Evolutionary conservation across 495 filamentous ascomycete species (phyloP).

Genomic region (Neurospora tetrasperma): DNA sequence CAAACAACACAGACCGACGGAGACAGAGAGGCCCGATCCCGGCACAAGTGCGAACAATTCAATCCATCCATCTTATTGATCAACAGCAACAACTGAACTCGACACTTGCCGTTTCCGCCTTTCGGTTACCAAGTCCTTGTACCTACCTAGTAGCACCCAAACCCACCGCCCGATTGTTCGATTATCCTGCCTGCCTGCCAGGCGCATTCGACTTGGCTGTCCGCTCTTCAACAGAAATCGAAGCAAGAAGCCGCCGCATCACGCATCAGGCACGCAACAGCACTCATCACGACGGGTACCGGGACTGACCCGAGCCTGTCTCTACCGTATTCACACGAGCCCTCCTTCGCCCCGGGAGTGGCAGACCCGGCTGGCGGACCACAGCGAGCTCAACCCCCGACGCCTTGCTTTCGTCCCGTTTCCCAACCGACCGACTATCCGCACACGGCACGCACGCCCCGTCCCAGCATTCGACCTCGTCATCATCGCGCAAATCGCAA

Average conservation of each 20-base stretch:
- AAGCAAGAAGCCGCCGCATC: background rate
- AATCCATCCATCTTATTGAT: background rate
- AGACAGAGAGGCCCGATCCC: background rate
- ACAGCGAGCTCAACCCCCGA: background rate
- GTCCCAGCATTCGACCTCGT: conserved; percentile 8
- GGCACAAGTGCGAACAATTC: background rate
- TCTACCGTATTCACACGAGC: background rate
- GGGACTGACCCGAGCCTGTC: background rate
- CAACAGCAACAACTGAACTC: background rate
- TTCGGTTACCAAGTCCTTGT: background rate
- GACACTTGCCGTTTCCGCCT: background rate
- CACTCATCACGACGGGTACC: background rate
- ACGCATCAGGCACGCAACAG: background rate
- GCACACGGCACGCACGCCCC: background rate
- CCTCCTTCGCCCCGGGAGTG: background rate
- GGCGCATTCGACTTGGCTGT: background rate
- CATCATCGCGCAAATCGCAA: conserved; percentile 10
- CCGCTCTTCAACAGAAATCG: background rate
- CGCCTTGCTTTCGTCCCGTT: background rate
- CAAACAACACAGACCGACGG: background rate
- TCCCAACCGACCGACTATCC: background rate
- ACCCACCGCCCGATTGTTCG: background rate
- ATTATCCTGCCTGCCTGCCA: background rate
- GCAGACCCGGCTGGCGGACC: background rate
- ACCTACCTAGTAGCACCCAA: background rate